These are phyloP conservation scores for Hygrophorus pudorinus DNA, from an alignment of 768 basidiomycete species.

Conservation along the genomic window DNA sequence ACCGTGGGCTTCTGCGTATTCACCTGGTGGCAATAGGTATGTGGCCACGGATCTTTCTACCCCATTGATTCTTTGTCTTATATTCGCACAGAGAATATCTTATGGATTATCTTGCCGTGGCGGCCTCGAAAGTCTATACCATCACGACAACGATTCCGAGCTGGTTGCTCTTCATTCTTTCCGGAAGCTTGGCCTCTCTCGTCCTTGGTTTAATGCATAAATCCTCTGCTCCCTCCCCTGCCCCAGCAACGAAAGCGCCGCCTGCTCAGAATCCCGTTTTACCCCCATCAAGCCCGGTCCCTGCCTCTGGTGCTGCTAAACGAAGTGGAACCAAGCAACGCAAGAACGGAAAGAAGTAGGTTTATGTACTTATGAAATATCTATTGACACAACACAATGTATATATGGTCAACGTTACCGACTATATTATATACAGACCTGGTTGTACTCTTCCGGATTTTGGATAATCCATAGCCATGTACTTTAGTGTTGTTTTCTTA, in stretches of 20 bases:
- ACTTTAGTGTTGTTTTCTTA: too few relatives aligned
- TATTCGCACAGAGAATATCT: slow-evolving; percentile 47
- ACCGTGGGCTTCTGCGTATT: slow-evolving; percentile 60
- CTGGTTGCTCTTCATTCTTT: slow-evolving; percentile 58
- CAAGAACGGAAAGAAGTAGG: slow-evolving; percentile 9
- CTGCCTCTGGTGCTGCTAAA: slow-evolving; percentile 1
- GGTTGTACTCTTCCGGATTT: not conserved
- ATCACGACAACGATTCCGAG: slow-evolving; percentile 47
- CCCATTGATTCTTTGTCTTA: not conserved
- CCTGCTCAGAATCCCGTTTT: not conserved
- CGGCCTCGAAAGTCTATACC: slow-evolving; percentile 42
- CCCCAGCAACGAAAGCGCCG: not conserved
- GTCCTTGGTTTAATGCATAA: slow-evolving; percentile 57
- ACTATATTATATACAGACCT: not conserved
- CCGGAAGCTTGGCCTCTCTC: slow-evolving; percentile 59
- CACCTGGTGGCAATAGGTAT: slow-evolving; percentile 71
- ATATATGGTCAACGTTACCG: not conserved
- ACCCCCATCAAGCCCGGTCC: slow-evolving; percentile 4
- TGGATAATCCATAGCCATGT: too few relatives aligned
- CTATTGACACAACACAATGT: not conserved
- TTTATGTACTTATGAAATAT: not conserved
- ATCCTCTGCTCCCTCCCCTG: slow-evolving; percentile 2
- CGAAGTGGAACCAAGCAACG: slow-evolving; percentile 8
- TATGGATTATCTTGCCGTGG: slow-evolving; percentile 47
- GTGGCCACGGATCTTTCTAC: slow-evolving; percentile 1